Conservation (phyloP, 306 rosid genomes). For the Notholithocarpus densiflorus region DNA sequence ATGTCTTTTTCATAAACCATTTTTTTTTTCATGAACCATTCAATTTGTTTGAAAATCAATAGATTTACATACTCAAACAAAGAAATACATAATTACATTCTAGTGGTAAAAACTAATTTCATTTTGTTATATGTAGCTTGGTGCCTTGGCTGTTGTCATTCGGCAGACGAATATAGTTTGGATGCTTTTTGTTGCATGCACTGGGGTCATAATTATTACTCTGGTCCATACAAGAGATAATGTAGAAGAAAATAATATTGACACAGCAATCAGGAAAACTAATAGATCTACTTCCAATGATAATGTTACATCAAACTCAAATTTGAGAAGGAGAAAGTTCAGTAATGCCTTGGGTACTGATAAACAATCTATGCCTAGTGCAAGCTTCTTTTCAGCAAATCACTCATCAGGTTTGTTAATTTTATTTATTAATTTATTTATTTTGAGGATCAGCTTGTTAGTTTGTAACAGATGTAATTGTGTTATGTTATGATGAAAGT, state of each 20-base stretch:
- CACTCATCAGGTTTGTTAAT: constrained; percentile 49
- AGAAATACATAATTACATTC: background rate
- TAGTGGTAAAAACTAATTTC: constrained; percentile 7
- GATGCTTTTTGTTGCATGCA: constrained; percentile 79
- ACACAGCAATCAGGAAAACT: constrained; percentile 24
- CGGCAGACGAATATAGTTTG: constrained; percentile 88
- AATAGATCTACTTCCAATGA: constrained; percentile 23
- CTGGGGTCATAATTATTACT: constrained; percentile 57
- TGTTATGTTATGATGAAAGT: background rate
- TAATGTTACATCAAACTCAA: constrained; percentile 23
- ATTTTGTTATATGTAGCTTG: constrained; percentile 47
- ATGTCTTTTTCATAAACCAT: background rate
- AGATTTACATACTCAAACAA: background rate
- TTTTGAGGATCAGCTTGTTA: too few species aligned
- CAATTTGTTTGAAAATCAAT: background rate
- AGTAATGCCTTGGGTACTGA: constrained; percentile 25
- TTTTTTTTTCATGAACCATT: background rate
- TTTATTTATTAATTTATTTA: background rate
- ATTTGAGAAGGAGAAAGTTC: constrained; percentile 57
- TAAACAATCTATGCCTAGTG: constrained; percentile 13
- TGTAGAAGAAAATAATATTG: constrained; percentile 28
- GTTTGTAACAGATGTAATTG: background rate
- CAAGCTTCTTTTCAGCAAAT: constrained; percentile 24
- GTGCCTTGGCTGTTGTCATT: constrained; percentile 69
- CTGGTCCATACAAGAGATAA: constrained; percentile 24